phyloP scores from a whole-genome alignment of 2,329 filamentous ascomycete genomes.

The Blumeriella jaapii region DNA sequence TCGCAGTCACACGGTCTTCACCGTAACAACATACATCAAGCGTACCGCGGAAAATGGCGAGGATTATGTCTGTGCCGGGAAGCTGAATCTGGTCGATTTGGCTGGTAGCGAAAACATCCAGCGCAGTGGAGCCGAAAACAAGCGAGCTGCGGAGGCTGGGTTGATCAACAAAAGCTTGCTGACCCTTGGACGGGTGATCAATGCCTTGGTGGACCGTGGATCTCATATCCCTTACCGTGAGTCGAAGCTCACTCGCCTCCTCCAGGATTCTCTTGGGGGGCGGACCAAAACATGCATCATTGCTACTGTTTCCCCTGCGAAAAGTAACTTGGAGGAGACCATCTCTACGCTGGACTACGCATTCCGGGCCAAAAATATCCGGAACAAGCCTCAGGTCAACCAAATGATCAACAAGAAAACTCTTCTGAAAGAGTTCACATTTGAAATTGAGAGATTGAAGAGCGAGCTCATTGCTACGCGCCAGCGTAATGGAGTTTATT shows the following conservation, averaged over 20 bases:
- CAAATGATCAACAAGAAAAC: constrained; percentile 88
- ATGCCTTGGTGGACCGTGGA: constrained; percentile 83
- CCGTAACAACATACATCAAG: constrained; percentile 85
- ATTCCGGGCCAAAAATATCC: constrained; percentile 95
- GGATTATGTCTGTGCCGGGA: constrained; percentile 81
- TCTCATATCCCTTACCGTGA: constrained; percentile 86
- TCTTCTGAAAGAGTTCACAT: constrained; percentile 76
- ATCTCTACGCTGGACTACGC: constrained; percentile 98
- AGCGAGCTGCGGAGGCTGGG: constrained; percentile 88
- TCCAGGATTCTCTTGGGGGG: constrained; percentile 94
- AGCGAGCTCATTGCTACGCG: constrained; percentile 86
- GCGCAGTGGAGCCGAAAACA: constrained; percentile 93
- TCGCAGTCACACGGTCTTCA: constrained; percentile 94
- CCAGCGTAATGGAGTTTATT: constrained; percentile 88
- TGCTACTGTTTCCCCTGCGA: constrained; percentile 87
- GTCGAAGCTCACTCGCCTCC: constrained; percentile 84
- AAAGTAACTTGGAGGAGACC: constrained; percentile 92
- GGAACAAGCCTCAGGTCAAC: constrained; percentile 94
- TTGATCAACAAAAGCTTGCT: constrained; percentile 97
- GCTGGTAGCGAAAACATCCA: constrained; percentile 97
- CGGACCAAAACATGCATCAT: constrained; percentile 98
- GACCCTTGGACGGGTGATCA: constrained; percentile 92
- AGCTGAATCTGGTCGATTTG: constrained; percentile 91
- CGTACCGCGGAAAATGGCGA: constrained; percentile 71
- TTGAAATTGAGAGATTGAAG: constrained; percentile 89